Base-by-base conservation (phyloP, 2,329 filamentous ascomycete species). In the Penicillium psychrosexuale region DNA sequence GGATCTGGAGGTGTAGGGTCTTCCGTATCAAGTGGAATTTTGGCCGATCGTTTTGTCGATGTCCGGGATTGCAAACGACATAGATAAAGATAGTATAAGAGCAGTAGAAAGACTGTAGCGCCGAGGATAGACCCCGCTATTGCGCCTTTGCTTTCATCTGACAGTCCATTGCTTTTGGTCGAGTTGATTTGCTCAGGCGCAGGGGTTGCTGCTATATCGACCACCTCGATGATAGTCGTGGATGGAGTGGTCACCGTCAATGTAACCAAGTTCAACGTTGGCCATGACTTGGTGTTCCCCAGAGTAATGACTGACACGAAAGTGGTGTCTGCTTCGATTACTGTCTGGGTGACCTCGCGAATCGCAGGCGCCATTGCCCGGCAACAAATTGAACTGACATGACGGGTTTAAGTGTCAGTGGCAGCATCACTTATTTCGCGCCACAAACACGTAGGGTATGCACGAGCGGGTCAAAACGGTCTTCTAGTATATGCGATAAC, bases 291-390 rank as follows among this genome's bases (percentile, higher is more conserved):
- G n/a, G 31, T 38, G 33, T 38, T 27, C 27, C 19, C 50, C 19
- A 31, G 28, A 13, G 27, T 27, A n/a, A 39, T 22, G 28, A 42
- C 37, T 8, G n/a, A 3, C 44, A 42, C 44, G 7, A 34, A 15
- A 24, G 51, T 47, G 5, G 30, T 24, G 28, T 34, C 27, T 3
- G 15, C n/a, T 17, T 34, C 19, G 22, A 34, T 34, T 5, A 47
- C 15, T 3, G 30, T 53, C 19, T 22, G 44, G 22, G 37, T 48
- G 9, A 49, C 30, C 44, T 42, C 36, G 22, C 44, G 44, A 28
- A 40, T 19, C 30, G 51, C 51, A 48, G 51, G 51, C 37, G 51
- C 51, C 51, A 53, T 53, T 48, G 30, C 36, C 30, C 22, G 17
- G 17, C 19, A 13, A 44, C 24, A 30, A 24, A 40, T 33, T 11